A percentile compares a stretch with the other conserved stretches of the same genome.
Evolutionary conservation across 179 eudicot genomes (phyloP).

Genomic region (Spinacia oleracea): DNA sequence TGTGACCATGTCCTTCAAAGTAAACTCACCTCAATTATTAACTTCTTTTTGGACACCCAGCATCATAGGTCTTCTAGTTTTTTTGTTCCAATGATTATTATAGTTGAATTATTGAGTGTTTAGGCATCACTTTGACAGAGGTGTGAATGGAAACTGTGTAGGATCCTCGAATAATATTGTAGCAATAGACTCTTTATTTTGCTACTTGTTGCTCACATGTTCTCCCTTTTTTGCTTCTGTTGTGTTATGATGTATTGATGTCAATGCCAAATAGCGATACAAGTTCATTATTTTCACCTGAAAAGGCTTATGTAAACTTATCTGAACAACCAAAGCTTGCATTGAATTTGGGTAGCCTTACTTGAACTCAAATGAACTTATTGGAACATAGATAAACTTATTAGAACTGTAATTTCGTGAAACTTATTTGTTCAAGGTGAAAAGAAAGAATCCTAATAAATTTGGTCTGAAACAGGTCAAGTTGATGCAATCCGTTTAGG

Average conservation of each 20-base stretch:
- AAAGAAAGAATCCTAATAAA: background rate
- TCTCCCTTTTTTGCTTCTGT: background rate
- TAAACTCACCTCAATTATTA: background rate
- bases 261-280: too few species aligned
- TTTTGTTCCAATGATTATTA: background rate
- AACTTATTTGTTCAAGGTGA: background rate
- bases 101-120: background rate
- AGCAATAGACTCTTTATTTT: background rate
- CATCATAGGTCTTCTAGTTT: background rate
- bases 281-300: background rate
- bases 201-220: background rate
- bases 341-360: background rate
- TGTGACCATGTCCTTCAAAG: background rate
- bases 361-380: background rate
- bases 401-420: background rate
- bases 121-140: background rate
- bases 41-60: background rate
- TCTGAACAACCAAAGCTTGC: background rate
- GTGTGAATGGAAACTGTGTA: background rate
- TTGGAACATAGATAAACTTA: background rate
- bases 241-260: too few species aligned
- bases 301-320: too few species aligned
- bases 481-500: conserved; percentile 90
- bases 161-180: too few species aligned
- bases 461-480: conserved; percentile 61